Conservation (phyloP, 2,329 filamentous ascomycete genomes). For the Verruconis gallopava region DNA sequence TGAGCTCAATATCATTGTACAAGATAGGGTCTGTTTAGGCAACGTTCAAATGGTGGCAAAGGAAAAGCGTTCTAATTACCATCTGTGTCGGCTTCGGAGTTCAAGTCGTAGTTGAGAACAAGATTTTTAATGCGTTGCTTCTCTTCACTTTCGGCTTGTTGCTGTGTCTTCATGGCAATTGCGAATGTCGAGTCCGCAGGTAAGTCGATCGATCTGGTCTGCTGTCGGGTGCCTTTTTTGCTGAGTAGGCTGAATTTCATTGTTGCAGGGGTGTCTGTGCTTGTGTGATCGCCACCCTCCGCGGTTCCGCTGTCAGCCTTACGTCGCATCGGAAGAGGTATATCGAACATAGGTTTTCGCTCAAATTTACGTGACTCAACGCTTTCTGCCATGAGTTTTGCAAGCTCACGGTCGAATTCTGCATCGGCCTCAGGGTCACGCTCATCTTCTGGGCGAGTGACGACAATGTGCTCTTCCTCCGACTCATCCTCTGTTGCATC, state of each 20-base stretch:
- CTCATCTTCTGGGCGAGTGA: conserved; percentile 80
- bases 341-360: conserved; percentile 85
- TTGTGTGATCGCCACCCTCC: conserved; percentile 26
- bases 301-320: conserved; percentile 26
- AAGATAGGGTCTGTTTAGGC: too few relatives aligned
- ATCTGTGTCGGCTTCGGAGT: conserved; percentile 61
- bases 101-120: conserved; percentile 89
- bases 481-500: conserved; percentile 29
- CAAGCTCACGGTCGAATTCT: conserved; percentile 94
- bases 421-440: conserved; percentile 89
- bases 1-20: too few relatives aligned
- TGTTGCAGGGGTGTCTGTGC: conserved; percentile 14
- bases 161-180: conserved; percentile 88
- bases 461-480: conserved; percentile 76
- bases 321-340: conserved; percentile 84
- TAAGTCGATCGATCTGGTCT: conserved; percentile 85
- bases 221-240: conserved; percentile 89
- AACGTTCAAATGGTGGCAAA: conserved; percentile 26
- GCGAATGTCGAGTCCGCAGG: conserved; percentile 89
- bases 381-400: conserved; percentile 97
- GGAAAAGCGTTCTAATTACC: conserved; percentile 52
- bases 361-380: conserved; percentile 93
- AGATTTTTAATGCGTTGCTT: conserved; percentile 97
- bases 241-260: conserved; percentile 97
- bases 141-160: conserved; percentile 88